Conservation (phyloP, 2,329 filamentous ascomycete genomes). For the Aspergillus pseudoterreus region DNA sequence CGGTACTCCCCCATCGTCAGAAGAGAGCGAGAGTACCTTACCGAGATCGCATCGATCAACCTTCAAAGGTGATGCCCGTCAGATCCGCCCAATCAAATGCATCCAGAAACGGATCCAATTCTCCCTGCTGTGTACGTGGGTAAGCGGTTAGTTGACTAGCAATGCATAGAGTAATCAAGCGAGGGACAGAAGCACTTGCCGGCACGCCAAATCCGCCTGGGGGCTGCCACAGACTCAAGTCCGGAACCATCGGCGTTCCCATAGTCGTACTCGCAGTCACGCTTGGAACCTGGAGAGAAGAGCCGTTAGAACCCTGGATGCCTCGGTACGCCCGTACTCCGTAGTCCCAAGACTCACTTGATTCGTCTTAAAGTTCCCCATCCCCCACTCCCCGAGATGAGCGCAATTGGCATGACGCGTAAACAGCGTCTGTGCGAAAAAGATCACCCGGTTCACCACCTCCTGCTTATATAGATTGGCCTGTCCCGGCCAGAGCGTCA, state of each 20-base stretch:
- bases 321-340: too few relatives aligned
- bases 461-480: constrained; percentile 32
- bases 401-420: constrained; percentile 30
- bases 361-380: constrained; percentile 30
- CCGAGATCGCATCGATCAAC: neutral
- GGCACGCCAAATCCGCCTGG: constrained; percentile 19
- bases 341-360: constrained; percentile 17
- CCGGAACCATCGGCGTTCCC: constrained; percentile 18
- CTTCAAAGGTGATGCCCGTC: constrained; percentile 24
- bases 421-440: constrained; percentile 34
- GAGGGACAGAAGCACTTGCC: constrained; percentile 15
- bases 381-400: constrained; percentile 25
- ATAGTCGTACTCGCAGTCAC: constrained; percentile 19
- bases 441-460: constrained; percentile 33
- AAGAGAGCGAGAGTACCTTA: neutral
- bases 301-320: neutral
- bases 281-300: constrained; percentile 14
- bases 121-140: constrained; percentile 15
- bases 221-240: constrained; percentile 21
- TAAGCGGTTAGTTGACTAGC: constrained; percentile 4
- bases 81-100: constrained; percentile 34
- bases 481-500: constrained; percentile 32
- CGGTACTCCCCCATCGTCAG: too few relatives aligned
- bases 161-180: neutral
- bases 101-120: constrained; percentile 32